These are phyloP conservation scores for Blastocystis sp. DNA, from an alignment of 352 stramenopile species.

Conservation along the genomic window DNA sequence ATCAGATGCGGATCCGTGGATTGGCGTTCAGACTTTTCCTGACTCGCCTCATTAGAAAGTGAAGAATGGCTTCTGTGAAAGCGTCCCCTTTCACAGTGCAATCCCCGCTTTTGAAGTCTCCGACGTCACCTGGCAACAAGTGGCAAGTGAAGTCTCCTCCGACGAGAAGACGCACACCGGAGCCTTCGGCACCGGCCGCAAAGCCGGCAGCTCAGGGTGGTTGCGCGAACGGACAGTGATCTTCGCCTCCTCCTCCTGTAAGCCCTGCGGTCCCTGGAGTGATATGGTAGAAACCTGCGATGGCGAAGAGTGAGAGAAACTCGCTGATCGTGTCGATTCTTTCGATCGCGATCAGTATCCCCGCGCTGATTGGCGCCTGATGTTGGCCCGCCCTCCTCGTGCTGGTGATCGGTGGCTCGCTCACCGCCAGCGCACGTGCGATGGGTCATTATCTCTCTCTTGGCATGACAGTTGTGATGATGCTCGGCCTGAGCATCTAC, in stretches of 20 bases:
- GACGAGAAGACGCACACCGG: slow-evolving; percentile 36
- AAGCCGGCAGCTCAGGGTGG: background rate
- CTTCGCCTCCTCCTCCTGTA: slow-evolving; percentile 25
- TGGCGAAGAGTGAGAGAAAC: slow-evolving; percentile 58
- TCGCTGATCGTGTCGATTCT: slow-evolving; percentile 69
- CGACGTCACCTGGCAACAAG: slow-evolving; percentile 4
- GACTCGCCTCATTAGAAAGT: slow-evolving; percentile 6
- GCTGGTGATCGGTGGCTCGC: slow-evolving; percentile 24
- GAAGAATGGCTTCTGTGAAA: slow-evolving; percentile 64
- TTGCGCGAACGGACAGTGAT: slow-evolving; percentile 66
- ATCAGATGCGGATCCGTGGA: background rate
- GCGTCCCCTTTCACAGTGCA: slow-evolving; percentile 52
- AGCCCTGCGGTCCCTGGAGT: background rate
- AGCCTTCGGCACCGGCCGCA: slow-evolving; percentile 1
- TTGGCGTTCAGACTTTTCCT: slow-evolving; percentile 52
- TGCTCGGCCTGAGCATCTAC: slow-evolving; percentile 62
- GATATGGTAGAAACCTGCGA: slow-evolving; percentile 22
- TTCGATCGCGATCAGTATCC: slow-evolving; percentile 54
- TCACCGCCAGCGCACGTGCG: slow-evolving; percentile 18
- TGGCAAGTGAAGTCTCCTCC: slow-evolving; percentile 46
- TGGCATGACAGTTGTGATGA: slow-evolving; percentile 69
- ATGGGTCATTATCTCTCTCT: slow-evolving; percentile 64
- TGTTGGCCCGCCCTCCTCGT: slow-evolving; percentile 67
- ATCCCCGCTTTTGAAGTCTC: slow-evolving; percentile 53
- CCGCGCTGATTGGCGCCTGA: slow-evolving; percentile 67